phyloP scores from a whole-genome alignment of 768 basidiomycete species.

The Collybiopsis luxurians region DNA sequence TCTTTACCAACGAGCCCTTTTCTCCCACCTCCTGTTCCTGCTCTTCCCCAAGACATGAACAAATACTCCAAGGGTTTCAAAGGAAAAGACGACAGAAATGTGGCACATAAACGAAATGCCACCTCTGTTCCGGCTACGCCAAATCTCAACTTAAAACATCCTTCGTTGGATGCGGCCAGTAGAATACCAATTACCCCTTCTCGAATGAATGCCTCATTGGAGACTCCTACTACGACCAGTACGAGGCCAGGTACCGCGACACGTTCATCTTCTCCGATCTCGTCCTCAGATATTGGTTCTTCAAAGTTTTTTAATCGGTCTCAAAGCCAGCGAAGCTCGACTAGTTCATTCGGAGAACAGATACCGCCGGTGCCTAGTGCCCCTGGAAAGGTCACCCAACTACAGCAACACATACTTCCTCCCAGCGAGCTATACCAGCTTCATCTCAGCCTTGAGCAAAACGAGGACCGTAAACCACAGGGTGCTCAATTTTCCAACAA shows the following conservation, averaged over 20 bases:
- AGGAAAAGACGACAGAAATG: neutral
- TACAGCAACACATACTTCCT: conserved; percentile 47
- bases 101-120: conserved; percentile 12
- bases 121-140: neutral
- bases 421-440: conserved; percentile 53
- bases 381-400: neutral
- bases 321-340: conserved; percentile 47
- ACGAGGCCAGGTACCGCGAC: conserved; percentile 48
- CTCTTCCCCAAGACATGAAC: conserved; percentile 45
- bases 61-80: neutral
- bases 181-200: neutral
- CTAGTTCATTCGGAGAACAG: conserved; percentile 46
- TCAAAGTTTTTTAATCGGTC: conserved; percentile 47
- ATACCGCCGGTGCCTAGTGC: conserved; percentile 9
- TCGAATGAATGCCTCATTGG: neutral
- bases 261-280: conserved; percentile 59
- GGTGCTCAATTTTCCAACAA: too few relatives aligned
- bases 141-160: conserved; percentile 7
- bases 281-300: conserved; percentile 57
- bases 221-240: conserved; percentile 6
- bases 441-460: conserved; percentile 16
- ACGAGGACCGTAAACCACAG: too few relatives aligned
- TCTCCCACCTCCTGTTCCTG: conserved; percentile 49
- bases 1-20: conserved; percentile 12
- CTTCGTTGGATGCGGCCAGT: neutral